Base-by-base conservation (phyloP, 73 alveolate genomes). In the Breviolum minutum region DNA sequence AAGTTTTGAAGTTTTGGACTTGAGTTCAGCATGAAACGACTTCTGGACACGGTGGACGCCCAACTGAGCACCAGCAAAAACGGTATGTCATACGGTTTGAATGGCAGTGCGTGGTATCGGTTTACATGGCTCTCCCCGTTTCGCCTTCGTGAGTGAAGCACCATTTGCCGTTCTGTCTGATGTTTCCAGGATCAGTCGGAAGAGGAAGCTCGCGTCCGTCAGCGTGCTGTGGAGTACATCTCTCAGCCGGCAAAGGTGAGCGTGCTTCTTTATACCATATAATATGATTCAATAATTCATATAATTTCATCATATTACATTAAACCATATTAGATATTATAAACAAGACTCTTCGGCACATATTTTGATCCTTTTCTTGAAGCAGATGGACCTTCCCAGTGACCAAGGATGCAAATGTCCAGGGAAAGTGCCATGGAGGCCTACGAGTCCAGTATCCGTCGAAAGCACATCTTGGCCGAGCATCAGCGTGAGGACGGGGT, bases 401-500 rank as follows among this genome's bases (percentile, higher is more conserved):
- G 48, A 66, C 83, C 26, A 32, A 92, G 97, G 93, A 94, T 94
- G 99, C 99, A 94, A 93, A 82, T 94, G 29, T 62, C 99, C 74
- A 73, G 99, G 61, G 99, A 79, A 73, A 63, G 68, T 30, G 99
- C 99, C 85, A 94, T 94, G 94, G 99, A 76, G 11, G 93, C 99
- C 73, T 79, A 29, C 73, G 99, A 94, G 69, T 76, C 99, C 26
- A 74, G 83, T 54, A 62, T 94, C 27, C 99, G 99, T 10, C 69
- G 80, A 93, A 94, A 94, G 85, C 91, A 80, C 54, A 94, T 94
- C 63, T 54, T 79, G 85, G 99, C 99, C 27, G 99, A 94, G 84
- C 99, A 94, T 73, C 99, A 94, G 94, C 91, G 93, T 22, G 99
- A 76, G 99, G 99, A 94, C 85, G 10, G 76, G 77, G 76, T 68